These are phyloP conservation scores for Fagus crenata DNA, from an alignment of 306 rosid species.

Conservation along the genomic window DNA sequence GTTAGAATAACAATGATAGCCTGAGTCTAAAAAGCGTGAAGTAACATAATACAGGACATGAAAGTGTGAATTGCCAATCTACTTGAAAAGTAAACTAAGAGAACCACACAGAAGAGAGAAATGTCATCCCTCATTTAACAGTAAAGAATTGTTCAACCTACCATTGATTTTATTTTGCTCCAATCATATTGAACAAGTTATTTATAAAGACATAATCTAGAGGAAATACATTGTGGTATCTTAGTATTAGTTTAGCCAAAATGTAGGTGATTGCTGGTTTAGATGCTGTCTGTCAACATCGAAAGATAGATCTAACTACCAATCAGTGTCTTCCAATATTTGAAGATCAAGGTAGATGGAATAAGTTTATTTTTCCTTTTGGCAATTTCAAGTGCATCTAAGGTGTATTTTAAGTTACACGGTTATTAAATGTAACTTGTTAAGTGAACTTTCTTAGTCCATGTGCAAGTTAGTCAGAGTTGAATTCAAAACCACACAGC, in stretches of 20 bases:
- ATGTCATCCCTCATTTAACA: too few species aligned
- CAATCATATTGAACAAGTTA: too few species aligned
- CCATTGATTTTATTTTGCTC: too few species aligned
- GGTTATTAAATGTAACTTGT: not conserved
- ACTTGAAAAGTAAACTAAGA: too few species aligned
- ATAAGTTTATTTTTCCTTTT: not conserved
- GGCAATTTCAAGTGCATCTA: not conserved
- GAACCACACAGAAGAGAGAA: too few species aligned
- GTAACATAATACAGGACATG: too few species aligned
- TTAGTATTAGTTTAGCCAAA: not conserved
- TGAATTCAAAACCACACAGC: too few species aligned
- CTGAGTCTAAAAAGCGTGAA: too few species aligned
- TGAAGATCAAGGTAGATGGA: not conserved
- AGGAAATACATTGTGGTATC: too few species aligned
- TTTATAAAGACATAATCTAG: too few species aligned
- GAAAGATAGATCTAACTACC: not conserved
- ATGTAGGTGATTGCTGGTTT: not conserved
- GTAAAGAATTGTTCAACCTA: too few species aligned
- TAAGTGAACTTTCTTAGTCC: not conserved
- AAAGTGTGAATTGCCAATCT: too few species aligned
- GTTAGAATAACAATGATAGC: not conserved
- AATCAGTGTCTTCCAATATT: not conserved
- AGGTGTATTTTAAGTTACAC: not conserved
- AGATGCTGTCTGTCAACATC: not conserved
- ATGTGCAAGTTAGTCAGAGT: not conserved